Evolutionary conservation across 441 rosid genomes (phyloP).

Genomic region (Populus trichocarpa): DNA sequence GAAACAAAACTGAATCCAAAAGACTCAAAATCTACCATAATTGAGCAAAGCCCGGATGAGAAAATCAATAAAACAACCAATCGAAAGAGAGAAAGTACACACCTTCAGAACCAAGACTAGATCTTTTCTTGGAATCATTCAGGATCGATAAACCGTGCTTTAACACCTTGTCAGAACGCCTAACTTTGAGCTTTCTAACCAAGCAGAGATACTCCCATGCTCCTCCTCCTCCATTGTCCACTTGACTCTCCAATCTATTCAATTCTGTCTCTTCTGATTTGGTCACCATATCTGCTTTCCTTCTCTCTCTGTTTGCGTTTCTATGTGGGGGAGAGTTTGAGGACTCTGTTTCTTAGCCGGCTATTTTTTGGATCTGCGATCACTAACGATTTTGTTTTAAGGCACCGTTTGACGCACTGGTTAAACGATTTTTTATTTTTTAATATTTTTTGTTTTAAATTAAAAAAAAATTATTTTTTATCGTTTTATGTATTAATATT

Average conservation of each 20-base stretch:
- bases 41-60: slow-evolving; percentile 7
- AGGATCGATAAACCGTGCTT: slow-evolving; percentile 81
- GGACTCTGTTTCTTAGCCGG: not conserved
- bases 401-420: too few species aligned
- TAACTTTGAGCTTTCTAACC: slow-evolving; percentile 88
- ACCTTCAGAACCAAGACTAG: slow-evolving; percentile 86
- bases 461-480: too few species aligned
- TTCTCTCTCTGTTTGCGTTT: not conserved
- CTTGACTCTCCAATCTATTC: slow-evolving; percentile 60
- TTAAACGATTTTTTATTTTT: too few species aligned
- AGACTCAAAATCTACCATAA: slow-evolving; percentile 1
- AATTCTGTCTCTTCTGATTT: slow-evolving; percentile 63
- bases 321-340: not conserved
- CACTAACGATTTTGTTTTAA: not conserved
- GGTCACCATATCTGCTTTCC: slow-evolving; percentile 61
- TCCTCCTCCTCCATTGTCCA: slow-evolving; percentile 15
- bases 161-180: slow-evolving; percentile 88
- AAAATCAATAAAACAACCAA: slow-evolving; percentile 9
- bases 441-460: too few species aligned
- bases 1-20: not conserved
- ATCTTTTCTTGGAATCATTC: slow-evolving; percentile 75
- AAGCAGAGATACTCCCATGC: slow-evolving; percentile 93
- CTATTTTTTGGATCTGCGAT: not conserved
- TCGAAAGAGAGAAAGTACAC: not conserved
- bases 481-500: too few species aligned